Evolutionary conservation across 106 monocot species (phyloP), one percentile per base, ranked within the genome.

Genomic region (Acorus gramineus): DNA sequence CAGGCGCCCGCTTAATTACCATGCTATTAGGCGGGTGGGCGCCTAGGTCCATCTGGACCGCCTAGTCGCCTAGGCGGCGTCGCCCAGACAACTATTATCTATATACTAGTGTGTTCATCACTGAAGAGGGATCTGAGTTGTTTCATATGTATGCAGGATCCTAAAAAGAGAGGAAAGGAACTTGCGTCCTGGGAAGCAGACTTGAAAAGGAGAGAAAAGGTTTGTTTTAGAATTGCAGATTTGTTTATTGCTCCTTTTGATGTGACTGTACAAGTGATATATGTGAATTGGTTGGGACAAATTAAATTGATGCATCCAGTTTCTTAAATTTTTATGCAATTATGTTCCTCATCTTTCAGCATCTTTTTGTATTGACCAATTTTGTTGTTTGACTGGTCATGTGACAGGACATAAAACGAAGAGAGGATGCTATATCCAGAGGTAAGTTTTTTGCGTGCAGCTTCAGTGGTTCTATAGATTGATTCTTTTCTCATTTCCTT

Each of bases 141-240:
- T 4, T 43, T 6, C 43, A 8, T 48, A 64, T 42, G 11, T 52
- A 2, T 61, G 5, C 54, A 84, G 84, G 87, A 73, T 71, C 49
- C 69, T 5, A 81, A 73, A 69, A 77, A 78, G 48, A 88, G 73
- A 78, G 75, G 68, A 4, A 84, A 78, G 67, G 87, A 88, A 13
- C 72, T 84, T 67, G 62, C 75, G 52, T 42, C 74, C 44, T 84
- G 87, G 87, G 87, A 88, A 76, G 60, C 77, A 61, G 81, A 88
- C 49, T 71, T 88, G 61, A 84, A 78, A 52, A 80, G 63, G 67
- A 71, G 78, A 71, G 87, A 88, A 54, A 56, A 72, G 70, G 87
- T 88, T 53, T 46, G 3, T 63, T 46, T 69, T 63, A 42, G 1
- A 28, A 28, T 28, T 28, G 28, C 28, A 28, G 28, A 28, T 28